phyloP scores from a whole-genome alignment of 2,329 filamentous ascomycete genomes.

The Pseudogymnoascus sp. region DNA sequence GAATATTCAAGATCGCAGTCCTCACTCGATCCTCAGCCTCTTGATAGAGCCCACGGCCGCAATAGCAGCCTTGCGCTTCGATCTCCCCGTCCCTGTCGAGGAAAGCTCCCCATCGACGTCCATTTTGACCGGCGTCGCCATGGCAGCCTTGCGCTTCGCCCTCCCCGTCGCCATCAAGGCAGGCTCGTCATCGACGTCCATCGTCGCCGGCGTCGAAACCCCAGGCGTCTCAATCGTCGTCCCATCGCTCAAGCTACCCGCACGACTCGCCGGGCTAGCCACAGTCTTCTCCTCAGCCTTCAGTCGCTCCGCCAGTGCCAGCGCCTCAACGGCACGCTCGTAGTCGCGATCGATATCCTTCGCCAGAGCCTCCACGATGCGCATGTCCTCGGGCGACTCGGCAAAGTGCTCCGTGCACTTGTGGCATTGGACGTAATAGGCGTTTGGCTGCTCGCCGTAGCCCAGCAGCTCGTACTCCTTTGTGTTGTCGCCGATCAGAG shows the following conservation, averaged over 20 bases:
- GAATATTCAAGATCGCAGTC: neutral
- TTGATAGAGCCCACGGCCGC: neutral
- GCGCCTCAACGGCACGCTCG: conserved; percentile 11
- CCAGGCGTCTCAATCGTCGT: conserved; percentile 28
- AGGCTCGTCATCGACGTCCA: conserved; percentile 17
- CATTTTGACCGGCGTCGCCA: neutral
- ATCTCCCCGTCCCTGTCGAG: neutral
- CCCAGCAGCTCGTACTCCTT: conserved; percentile 45
- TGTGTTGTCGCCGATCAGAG: conserved; percentile 44
- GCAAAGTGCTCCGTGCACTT: conserved; percentile 35
- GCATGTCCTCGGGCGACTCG: conserved; percentile 23
- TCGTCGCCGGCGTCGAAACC: conserved; percentile 21
- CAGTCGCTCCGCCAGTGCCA: neutral
- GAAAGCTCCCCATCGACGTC: neutral
- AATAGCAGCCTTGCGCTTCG: conserved; percentile 4
- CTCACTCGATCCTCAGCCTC: neutral
- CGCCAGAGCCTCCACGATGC: conserved; percentile 25
- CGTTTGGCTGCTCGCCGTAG: conserved; percentile 35
- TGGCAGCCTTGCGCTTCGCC: neutral
- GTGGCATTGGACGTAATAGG: conserved; percentile 46
- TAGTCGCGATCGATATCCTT: conserved; percentile 21
- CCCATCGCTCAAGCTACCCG: conserved; percentile 27
- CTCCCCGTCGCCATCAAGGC: neutral
- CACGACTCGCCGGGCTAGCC: conserved; percentile 13
- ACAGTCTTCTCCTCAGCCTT: neutral